Conservation (phyloP, 805 yeast species). For the Groenewaldozyma salmanticensis region DNA sequence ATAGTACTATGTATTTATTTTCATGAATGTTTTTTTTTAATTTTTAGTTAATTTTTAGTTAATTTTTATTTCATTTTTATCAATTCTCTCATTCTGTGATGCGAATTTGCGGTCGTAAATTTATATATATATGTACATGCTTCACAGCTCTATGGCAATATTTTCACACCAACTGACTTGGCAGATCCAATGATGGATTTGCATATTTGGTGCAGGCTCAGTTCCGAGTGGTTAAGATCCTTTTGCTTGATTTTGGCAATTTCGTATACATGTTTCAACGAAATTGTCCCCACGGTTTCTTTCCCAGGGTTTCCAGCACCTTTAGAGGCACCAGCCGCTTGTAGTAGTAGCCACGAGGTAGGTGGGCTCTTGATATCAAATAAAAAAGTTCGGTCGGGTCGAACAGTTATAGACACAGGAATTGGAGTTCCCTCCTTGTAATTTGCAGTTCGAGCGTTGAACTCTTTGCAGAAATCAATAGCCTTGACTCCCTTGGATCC, state of each 20-base stretch:
- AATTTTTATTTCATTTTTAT: not conserved
- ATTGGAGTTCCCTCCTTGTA: slow-evolving; percentile 80
- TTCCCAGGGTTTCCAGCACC: slow-evolving; percentile 68
- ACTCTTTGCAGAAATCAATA: slow-evolving; percentile 95
- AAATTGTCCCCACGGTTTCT: slow-evolving; percentile 48
- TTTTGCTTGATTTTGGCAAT: slow-evolving; percentile 86
- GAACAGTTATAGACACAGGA: slow-evolving; percentile 75
- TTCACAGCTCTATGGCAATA: slow-evolving; percentile 55
- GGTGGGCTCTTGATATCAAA: slow-evolving; percentile 89
- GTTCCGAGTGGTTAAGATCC: slow-evolving; percentile 66
- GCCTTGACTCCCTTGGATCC: slow-evolving; percentile 99
- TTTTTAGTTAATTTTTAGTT: not conserved
- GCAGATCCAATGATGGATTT: slow-evolving; percentile 84
- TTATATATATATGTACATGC: no score
- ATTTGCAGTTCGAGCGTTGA: slow-evolving; percentile 91
- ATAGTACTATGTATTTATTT: no score
- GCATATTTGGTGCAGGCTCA: slow-evolving; percentile 65
- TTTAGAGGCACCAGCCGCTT: slow-evolving; percentile 71
- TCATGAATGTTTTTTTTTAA: not conserved
- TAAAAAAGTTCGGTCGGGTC: slow-evolving; percentile 83
- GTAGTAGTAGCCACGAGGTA: slow-evolving; percentile 73
- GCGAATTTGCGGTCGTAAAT: no score
- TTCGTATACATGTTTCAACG: slow-evolving; percentile 86
- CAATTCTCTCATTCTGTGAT: no score
- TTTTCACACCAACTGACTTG: slow-evolving; percentile 77